phyloP scores from a whole-genome alignment of 441 rosid genomes.

The Populus hybrid region DNA sequence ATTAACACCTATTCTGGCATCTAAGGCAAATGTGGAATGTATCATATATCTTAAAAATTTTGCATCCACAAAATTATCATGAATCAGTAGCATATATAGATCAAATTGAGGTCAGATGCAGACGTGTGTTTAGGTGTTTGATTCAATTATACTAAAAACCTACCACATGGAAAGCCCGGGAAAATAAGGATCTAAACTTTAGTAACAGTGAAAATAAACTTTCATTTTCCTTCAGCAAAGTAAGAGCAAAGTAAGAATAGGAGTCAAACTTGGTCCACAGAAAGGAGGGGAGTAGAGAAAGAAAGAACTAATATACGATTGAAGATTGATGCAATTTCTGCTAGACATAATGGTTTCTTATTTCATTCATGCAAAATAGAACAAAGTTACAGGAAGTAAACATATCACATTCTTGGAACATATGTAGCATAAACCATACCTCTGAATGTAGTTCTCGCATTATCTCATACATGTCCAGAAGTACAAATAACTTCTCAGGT shows the following conservation, averaged over 20 bases:
- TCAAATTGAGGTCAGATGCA: neutral
- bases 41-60: neutral
- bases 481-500: constrained; percentile 96
- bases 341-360: neutral
- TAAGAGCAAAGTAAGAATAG: neutral
- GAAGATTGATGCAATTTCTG: neutral
- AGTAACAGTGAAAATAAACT: neutral
- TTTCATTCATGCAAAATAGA: neutral
- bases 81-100: neutral
- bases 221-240: too few relatives aligned
- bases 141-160: neutral
- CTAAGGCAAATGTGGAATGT: neutral
- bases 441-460: constrained; percentile 94
- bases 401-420: neutral
- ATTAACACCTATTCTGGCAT: neutral
- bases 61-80: constrained; percentile 3
- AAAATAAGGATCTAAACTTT: neutral
- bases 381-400: neutral
- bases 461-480: constrained; percentile 97
- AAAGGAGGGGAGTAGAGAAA: neutral
- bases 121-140: neutral
- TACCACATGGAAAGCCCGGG: neutral
- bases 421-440: constrained; percentile 41
- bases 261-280: neutral
- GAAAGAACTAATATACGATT: neutral